Evolutionary conservation across 495 filamentous ascomycete genomes (phyloP).

Genomic region (Annulohypoxylon maeteangense): DNA sequence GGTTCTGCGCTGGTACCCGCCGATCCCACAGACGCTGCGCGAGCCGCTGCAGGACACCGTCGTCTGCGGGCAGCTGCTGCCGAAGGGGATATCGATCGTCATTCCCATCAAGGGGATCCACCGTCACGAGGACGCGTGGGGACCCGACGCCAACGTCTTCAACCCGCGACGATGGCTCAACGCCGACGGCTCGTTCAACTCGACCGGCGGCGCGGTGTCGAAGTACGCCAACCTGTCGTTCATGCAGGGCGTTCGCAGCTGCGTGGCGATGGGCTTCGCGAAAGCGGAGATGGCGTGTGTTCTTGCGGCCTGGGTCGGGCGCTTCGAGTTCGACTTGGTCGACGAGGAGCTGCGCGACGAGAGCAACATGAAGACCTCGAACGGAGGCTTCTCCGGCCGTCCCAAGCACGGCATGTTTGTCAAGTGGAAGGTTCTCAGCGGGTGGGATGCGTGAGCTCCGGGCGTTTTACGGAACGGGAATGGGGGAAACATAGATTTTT

Average conservation of each 20-base stretch:
- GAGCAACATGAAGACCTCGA: constrained; percentile 20
- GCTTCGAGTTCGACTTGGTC: constrained; percentile 64
- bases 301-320: constrained; percentile 71
- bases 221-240: constrained; percentile 60
- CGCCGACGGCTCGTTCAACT: constrained; percentile 32
- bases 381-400: constrained; percentile 15
- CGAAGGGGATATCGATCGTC: constrained; percentile 59
- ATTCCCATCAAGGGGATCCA: constrained; percentile 49
- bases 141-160: constrained; percentile 37
- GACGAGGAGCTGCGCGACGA: constrained; percentile 24
- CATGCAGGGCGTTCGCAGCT: constrained; percentile 56
- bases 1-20: constrained; percentile 49
- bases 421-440: constrained; percentile 17
- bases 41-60: constrained; percentile 66
- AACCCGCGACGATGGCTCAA: constrained; percentile 47
- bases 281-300: constrained; percentile 74
- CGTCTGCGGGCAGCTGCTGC: constrained; percentile 59
- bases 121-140: constrained; percentile 54
- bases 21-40: constrained; percentile 66
- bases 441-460: constrained; percentile 1
- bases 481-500: constrained; percentile 3
- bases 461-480: constrained; percentile 3
- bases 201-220: constrained; percentile 47
- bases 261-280: constrained; percentile 70
- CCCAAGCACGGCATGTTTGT: constrained; percentile 19